Percentiles rank a stretch among this genome's conserved stretches.
Conservation (phyloP, 139 green algal species). For the Chlorella vulgaris region DNA sequence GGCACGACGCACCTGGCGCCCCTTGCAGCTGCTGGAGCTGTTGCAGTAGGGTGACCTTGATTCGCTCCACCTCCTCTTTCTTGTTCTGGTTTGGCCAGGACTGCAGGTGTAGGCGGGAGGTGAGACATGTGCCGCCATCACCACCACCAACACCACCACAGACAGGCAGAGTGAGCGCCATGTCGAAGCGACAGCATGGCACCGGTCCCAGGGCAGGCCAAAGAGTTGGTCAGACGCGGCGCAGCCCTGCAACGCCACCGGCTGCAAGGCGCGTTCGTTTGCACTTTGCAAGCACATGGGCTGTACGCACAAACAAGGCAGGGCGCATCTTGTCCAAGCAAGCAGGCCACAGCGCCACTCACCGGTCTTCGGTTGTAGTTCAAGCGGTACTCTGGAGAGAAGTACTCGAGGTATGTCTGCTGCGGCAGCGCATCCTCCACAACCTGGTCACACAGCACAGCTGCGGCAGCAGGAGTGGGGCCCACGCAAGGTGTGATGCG, state of each 20-base stretch:
- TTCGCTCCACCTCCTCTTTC: slow-evolving; percentile 70
- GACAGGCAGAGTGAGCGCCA: neutral
- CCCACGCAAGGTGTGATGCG: no score
- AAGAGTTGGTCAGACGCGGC: neutral
- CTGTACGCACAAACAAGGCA: no score
- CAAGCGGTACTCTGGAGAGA: slow-evolving; percentile 52
- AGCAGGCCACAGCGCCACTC: neutral
- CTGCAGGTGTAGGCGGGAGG: no score
- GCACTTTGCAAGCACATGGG: no score
- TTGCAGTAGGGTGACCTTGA: slow-evolving; percentile 72
- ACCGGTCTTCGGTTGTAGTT: slow-evolving; percentile 38
- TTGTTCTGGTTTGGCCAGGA: slow-evolving; percentile 77
- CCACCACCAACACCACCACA: no score
- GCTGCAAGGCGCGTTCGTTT: no score
- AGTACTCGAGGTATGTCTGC: slow-evolving; percentile 78
- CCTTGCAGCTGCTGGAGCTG: slow-evolving; percentile 65
- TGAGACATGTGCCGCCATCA: no score
- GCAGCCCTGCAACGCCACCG: neutral
- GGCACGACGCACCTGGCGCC: slow-evolving; percentile 73
- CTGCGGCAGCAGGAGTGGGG: slow-evolving; percentile 2
- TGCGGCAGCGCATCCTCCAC: slow-evolving; percentile 66
- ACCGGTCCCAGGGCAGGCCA: neutral
- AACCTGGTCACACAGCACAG: slow-evolving; percentile 52
- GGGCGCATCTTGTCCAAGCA: neutral
- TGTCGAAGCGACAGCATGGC: no score